A percentile compares a stretch with the other conserved stretches of the same genome.
phyloP scores from a whole-genome alignment of 495 filamentous ascomycete species.

The Penicillium canescens region DNA sequence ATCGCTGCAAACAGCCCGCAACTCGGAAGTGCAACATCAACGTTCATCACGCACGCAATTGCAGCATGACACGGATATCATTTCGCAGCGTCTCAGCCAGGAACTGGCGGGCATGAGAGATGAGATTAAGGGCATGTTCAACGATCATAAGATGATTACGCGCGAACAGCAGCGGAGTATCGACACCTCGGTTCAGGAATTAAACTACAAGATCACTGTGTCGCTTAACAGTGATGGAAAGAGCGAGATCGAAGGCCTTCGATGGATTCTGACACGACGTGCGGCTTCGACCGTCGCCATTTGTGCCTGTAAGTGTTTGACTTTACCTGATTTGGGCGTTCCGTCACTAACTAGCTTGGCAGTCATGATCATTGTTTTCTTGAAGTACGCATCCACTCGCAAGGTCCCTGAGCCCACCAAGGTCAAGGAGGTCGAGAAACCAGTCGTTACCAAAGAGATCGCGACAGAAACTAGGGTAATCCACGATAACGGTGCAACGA shows the following conservation, averaged over 20 bases:
- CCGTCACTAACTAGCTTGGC: slow-evolving; percentile 19
- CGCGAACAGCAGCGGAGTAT: slow-evolving; percentile 79
- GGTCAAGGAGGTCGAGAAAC: slow-evolving; percentile 37
- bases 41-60: slow-evolving; percentile 79
- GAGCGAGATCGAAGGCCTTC: slow-evolving; percentile 84
- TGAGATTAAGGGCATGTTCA: slow-evolving; percentile 91
- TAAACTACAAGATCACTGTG: slow-evolving; percentile 93
- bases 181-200: slow-evolving; percentile 82
- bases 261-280: slow-evolving; percentile 87
- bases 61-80: slow-evolving; percentile 91
- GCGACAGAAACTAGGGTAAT: slow-evolving; percentile 24
- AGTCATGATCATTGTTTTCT: slow-evolving; percentile 51
- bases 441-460: slow-evolving; percentile 26
- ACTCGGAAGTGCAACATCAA: slow-evolving; percentile 62
- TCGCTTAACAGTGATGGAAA: slow-evolving; percentile 81
- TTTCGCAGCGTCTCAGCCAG: slow-evolving; percentile 78
- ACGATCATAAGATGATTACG: slow-evolving; percentile 91
- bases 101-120: slow-evolving; percentile 80
- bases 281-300: slow-evolving; percentile 75
- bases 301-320: slow-evolving; percentile 37
- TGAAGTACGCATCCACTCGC: slow-evolving; percentile 44
- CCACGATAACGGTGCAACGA: slow-evolving; percentile 16
- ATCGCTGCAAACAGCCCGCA: slow-evolving; percentile 61
- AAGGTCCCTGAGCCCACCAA: slow-evolving; percentile 33
- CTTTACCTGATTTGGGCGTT: neutral